Base-by-base conservation (phyloP, 2,329 filamentous ascomycete genomes). In the Cyphellophora attinorum region DNA sequence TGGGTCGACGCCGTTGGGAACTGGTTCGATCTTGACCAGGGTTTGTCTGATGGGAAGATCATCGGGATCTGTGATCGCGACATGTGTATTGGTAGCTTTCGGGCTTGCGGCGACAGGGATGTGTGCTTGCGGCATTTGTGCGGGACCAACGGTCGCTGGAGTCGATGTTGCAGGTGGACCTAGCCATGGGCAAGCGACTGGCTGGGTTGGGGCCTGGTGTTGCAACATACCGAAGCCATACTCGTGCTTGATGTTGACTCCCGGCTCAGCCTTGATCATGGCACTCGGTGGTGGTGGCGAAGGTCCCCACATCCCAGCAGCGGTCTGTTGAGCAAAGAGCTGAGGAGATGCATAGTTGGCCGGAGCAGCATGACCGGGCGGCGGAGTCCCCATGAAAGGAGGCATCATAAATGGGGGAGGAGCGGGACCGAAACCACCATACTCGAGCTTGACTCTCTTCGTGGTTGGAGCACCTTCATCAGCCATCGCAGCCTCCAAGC, bases 401-500 rank as follows among this genome's bases (percentile, higher is more conserved):
- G 21, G 21, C 21, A 25, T 25, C 8, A 8, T n/a, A n/a, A n/a
- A n/a, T n/a, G n/a, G n/a, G n/a, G n/a, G n/a, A n/a, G n/a, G n/a
- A n/a, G n/a, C n/a, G n/a, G n/a, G n/a, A n/a, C n/a, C n/a, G n/a
- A n/a, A n/a, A n/a, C 18, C 17, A 13, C 29, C 15, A 8, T 31
- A 31, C 32, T 44, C 41, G 11, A 38, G 17, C 29, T 40, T 44
- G 34, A 39, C 25, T 31, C 39, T 44, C 27, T 46, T 46, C 12
- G 17, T 19, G n/a, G n/a, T n/a, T n/a, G n/a, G n/a, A 11, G 21
- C 31, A 33, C 17, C 17, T 6, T 38, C 37, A 30, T 38, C 27
- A 19, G 19, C 21, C 25, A 21, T 29, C 19, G 28, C 34, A 14
- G 31, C 18, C 16, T 29, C 19, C 21, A 13, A 6, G 23, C 5